Evolutionary conservation across 495 filamentous ascomycete species (phyloP).

Genomic region (Penicillium verhagenii): DNA sequence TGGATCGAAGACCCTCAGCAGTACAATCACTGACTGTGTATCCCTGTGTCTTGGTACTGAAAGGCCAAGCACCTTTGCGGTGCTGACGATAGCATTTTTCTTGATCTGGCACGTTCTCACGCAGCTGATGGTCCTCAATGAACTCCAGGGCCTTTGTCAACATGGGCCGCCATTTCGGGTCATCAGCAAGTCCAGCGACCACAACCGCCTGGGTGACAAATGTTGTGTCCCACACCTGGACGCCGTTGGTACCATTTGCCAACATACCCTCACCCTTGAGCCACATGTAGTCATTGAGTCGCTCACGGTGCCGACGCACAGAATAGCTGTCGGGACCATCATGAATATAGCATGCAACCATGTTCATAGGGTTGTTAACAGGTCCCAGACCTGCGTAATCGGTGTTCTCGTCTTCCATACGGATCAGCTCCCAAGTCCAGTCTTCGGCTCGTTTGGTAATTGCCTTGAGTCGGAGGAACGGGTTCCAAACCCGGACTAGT

Average conservation of each 20-base stretch:
- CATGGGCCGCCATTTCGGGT: conserved; percentile 80
- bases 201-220: conserved; percentile 81
- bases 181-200: conserved; percentile 73
- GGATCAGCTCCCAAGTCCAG: conserved; percentile 74
- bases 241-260: conserved; percentile 93
- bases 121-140: conserved; percentile 87
- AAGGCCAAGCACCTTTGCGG: conserved; percentile 92
- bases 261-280: conserved; percentile 90
- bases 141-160: conserved; percentile 80
- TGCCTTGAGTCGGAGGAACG: conserved; percentile 59
- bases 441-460: conserved; percentile 67
- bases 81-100: conserved; percentile 85
- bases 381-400: conserved; percentile 84
- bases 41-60: conserved; percentile 87
- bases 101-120: conserved; percentile 77
- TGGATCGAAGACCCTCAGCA: conserved; percentile 83
- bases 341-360: conserved; percentile 75
- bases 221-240: conserved; percentile 94
- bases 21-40: conserved; percentile 96
- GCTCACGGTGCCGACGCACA: conserved; percentile 75
- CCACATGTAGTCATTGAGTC: conserved; percentile 86
- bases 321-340: conserved; percentile 77
- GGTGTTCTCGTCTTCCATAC: conserved; percentile 89
- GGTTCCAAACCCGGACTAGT: conserved; percentile 75
- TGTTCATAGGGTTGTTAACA: conserved; percentile 86